These are phyloP conservation scores for Zygotorulaspora florentina DNA, from an alignment of 805 yeast species.

Conservation along the genomic window DNA sequence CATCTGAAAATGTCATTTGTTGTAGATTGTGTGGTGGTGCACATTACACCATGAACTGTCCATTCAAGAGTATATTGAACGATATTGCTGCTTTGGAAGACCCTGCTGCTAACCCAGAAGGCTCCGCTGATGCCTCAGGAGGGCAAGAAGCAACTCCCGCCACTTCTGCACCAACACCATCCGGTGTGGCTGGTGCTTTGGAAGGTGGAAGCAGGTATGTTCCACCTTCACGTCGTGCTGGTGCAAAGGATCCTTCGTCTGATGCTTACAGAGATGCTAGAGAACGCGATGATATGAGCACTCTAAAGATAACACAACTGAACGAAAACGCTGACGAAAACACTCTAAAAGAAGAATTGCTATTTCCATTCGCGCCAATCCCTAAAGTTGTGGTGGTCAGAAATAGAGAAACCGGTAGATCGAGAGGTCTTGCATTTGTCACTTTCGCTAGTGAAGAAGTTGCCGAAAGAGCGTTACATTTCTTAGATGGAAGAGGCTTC, in stretches of 20 bases:
- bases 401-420: conserved; percentile 89
- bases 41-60: conserved; percentile 94
- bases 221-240: conserved; percentile 53
- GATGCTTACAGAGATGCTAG: conserved; percentile 42
- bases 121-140: conserved; percentile 35
- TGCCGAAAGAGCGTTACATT: conserved; percentile 75
- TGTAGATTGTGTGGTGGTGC: conserved; percentile 94
- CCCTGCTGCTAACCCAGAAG: conserved; percentile 30
- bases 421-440: conserved; percentile 94
- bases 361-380: conserved; percentile 60
- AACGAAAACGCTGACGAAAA: conserved; percentile 81
- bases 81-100: conserved; percentile 42
- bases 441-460: conserved; percentile 61
- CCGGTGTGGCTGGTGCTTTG: conserved; percentile 35
- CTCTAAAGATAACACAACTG: conserved; percentile 87
- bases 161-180: conserved; percentile 27
- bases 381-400: conserved; percentile 80
- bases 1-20: conserved; percentile 45
- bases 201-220: conserved; percentile 45
- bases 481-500: conserved; percentile 86
- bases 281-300: conserved; percentile 79
- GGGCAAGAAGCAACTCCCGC: conserved; percentile 30
- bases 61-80: conserved; percentile 82
- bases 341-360: conserved; percentile 67
- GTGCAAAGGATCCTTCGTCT: conserved; percentile 39